Percentiles rank a stretch among this genome's conserved stretches.
These are phyloP conservation scores for Pterocarpus macrocarpus DNA, from an alignment of 306 rosid species.

Conservation along the genomic window DNA sequence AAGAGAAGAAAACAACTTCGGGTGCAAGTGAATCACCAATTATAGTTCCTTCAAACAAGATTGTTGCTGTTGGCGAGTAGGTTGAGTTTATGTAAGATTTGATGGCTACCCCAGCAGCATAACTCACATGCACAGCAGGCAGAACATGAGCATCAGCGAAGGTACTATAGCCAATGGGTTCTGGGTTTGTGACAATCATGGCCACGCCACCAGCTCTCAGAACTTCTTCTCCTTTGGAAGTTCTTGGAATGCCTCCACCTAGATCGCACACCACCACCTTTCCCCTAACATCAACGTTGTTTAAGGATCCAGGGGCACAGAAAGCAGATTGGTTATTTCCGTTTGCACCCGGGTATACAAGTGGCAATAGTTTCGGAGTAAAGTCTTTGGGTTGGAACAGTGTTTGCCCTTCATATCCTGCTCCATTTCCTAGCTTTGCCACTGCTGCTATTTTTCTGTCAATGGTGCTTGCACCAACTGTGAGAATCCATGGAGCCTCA, in stretches of 20 bases:
- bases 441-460: conserved; percentile 65
- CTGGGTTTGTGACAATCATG: conserved; percentile 57
- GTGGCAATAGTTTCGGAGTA: conserved; percentile 39
- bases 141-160: conserved; percentile 51
- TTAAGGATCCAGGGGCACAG: conserved; percentile 50
- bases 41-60: conserved; percentile 59
- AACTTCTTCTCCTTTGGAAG: conserved; percentile 45
- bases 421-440: conserved; percentile 62
- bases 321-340: conserved; percentile 22
- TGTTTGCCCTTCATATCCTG: conserved; percentile 56
- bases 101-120: conserved; percentile 47
- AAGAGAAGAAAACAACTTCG: conserved; percentile 56
- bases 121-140: conserved; percentile 59
- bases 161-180: conserved; percentile 26
- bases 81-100: conserved; percentile 56
- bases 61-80: conserved; percentile 49
- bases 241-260: conserved; percentile 34
- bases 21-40: conserved; percentile 60
- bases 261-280: conserved; percentile 64
- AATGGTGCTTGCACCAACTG: conserved; percentile 64
- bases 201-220: conserved; percentile 56
- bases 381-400: conserved; percentile 52
- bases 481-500: conserved; percentile 81
- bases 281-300: conserved; percentile 44
- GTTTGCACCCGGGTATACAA: conserved; percentile 57